phyloP scores from a whole-genome alignment of 208 protist species.

The Crithidia acanthocephali region DNA sequence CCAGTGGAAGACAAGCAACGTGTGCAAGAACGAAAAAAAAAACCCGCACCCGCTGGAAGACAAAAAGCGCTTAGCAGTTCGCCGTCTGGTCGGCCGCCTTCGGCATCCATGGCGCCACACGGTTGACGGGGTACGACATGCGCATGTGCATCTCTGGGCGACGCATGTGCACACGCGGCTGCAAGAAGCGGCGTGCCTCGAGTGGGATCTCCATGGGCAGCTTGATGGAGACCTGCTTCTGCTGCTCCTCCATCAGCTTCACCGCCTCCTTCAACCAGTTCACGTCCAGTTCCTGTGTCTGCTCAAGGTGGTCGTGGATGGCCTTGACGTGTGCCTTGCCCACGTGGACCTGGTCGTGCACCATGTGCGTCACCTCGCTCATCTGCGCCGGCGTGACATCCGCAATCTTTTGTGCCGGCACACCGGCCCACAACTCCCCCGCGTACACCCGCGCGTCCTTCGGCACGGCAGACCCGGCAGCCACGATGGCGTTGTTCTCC shows the following conservation, averaged over 20 bases:
- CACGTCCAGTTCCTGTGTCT: constrained; percentile 64
- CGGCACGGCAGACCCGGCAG: constrained; percentile 78
- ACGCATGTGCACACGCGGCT: constrained; percentile 89
- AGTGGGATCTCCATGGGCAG: constrained; percentile 83
- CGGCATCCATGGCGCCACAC: constrained; percentile 90
- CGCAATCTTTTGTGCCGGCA: constrained; percentile 84
- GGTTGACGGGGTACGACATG: constrained; percentile 88
- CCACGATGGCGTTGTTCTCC: constrained; percentile 87
- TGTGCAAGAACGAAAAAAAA: background rate
- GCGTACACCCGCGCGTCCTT: constrained; percentile 86
- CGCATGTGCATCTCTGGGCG: constrained; percentile 90
- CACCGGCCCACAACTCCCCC: constrained; percentile 92
- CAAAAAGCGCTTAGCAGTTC: constrained; percentile 59
- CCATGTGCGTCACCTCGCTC: constrained; percentile 62
- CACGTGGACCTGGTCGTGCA: constrained; percentile 63
- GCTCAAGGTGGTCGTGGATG: constrained; percentile 74
- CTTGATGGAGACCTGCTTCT: constrained; percentile 83
- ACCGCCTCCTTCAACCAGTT: constrained; percentile 74
- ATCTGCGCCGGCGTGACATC: constrained; percentile 82
- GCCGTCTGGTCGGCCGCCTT: constrained; percentile 76
- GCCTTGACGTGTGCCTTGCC: constrained; percentile 69
- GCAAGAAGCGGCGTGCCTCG: constrained; percentile 82
- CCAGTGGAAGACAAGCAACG: background rate
- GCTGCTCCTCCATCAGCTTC: constrained; percentile 78
- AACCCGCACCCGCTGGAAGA: background rate